Base-by-base conservation (phyloP, 1,139 yeast species). In the Lodderomyces orthopsilosis region DNA sequence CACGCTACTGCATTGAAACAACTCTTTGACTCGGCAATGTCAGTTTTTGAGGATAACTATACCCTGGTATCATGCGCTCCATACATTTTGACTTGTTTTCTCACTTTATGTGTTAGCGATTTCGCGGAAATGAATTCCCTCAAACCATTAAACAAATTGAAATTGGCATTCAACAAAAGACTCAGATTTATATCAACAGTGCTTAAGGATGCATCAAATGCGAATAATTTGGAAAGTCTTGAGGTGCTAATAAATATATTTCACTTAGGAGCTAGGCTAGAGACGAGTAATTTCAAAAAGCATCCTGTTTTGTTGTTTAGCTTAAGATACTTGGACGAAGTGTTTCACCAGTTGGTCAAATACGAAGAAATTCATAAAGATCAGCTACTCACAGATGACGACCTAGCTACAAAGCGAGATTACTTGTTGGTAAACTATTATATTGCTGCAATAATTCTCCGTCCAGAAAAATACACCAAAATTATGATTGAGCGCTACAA, bases 261-360 rank as follows among this genome's bases (percentile, higher is more conserved):
- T 45, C 67, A 66, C 38, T 56, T 72, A 43, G 80, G 78, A 6
- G 72, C 78, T 4, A 58, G 68, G 42, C 52, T 68, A 19, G 59
- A 62, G 6, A 43, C 55, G 3, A 39, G 48, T 9, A 49, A 52
- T 13, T 50, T 57, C 40, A 46, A 47, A 8, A 46, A 58, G 8
- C 77, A 77, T 53, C 70, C 79, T 1, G 54, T 79, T 6, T 74
- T 71, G 12, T 57, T 54, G 37, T 81, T 77, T 53, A 62, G 81
- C 8, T 45, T 61, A 35, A 49, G 46, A n/a, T 62, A 68, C 47
- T 54, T 75, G 35, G 79, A 75, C 43, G 57, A 59, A 15, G 69
- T 70, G 5, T 66, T 63, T 49, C 60, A 57, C 14, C 66, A 59
- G 41, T 55, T 67, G 42, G 38, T 48, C 45, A 44, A 54, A 49